phyloP scores from a whole-genome alignment of 352 stramenopile genomes.

The Pythium angustatum region DNA sequence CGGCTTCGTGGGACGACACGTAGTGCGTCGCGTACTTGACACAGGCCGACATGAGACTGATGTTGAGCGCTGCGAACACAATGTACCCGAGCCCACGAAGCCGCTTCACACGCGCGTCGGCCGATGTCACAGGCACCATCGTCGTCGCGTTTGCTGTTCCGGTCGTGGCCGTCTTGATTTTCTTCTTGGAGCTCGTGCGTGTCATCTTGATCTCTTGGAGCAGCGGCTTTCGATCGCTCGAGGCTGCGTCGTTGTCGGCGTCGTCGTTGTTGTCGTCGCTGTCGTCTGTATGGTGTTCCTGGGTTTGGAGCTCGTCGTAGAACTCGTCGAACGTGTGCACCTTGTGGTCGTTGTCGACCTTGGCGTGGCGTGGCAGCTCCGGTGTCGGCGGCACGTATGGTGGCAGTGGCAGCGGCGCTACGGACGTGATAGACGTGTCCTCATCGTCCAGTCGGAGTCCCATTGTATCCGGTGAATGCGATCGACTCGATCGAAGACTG shows the following conservation, averaged over 20 bases:
- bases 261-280: background rate
- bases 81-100: conserved; percentile 47
- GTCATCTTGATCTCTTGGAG: conserved; percentile 28
- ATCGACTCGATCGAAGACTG: conserved; percentile 14
- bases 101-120: conserved; percentile 24
- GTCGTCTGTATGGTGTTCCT: conserved; percentile 8
- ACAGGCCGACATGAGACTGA: conserved; percentile 65
- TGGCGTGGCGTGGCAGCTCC: conserved; percentile 24
- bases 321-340: conserved; percentile 30
- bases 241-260: background rate
- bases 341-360: conserved; percentile 22
- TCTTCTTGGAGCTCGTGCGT: conserved; percentile 29
- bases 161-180: conserved; percentile 4
- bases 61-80: conserved; percentile 52
- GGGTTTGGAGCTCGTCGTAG: conserved; percentile 10
- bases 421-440: background rate
- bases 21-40: conserved; percentile 59
- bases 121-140: conserved; percentile 22
- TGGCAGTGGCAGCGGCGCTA: background rate
- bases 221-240: conserved; percentile 20
- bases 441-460: conserved; percentile 11
- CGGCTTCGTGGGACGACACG: conserved; percentile 57
- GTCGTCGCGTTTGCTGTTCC: conserved; percentile 15
- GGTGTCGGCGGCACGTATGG: conserved; percentile 5
- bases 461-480: background rate